Conservation (phyloP, 805 yeast genomes). For the Candida rishiriensis region DNA sequence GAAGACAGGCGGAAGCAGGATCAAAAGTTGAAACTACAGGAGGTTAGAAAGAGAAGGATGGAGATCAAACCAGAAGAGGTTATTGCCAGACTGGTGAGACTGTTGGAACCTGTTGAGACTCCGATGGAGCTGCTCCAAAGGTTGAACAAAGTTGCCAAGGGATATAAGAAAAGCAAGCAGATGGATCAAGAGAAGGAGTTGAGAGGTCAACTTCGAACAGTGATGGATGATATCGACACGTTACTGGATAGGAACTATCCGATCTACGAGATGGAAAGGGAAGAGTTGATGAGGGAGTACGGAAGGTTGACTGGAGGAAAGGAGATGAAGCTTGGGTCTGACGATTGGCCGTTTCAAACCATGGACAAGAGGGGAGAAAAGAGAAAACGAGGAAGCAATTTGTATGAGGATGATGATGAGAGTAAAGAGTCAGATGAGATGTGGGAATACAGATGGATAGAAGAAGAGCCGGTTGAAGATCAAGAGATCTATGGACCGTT, state of each 20-base stretch:
- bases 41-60: conserved; percentile 12
- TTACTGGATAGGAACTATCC: conserved; percentile 41
- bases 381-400: conserved; percentile 4
- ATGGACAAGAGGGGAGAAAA: conserved; percentile 3
- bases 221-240: conserved; percentile 47
- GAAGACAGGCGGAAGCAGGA: conserved; percentile 21
- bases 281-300: conserved; percentile 47
- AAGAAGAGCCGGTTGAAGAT: conserved; percentile 15
- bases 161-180: conserved; percentile 12
- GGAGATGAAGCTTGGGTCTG: conserved; percentile 13
- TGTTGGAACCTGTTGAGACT: conserved; percentile 55
- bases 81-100: conserved; percentile 33
- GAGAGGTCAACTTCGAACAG: conserved; percentile 27
- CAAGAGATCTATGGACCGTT: conserved; percentile 45
- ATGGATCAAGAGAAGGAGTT: conserved; percentile 9
- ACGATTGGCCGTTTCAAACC: background rate
- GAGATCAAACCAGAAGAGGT: conserved; percentile 15
- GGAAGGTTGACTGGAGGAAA: conserved; percentile 38
- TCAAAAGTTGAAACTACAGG: conserved; percentile 12
- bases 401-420: background rate
- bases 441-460: conserved; percentile 16
- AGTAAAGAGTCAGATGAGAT: background rate
- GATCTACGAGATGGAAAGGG: conserved; percentile 51
- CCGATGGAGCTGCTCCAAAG: conserved; percentile 52
- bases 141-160: conserved; percentile 26